A percentile compares a stretch with the other conserved stretches of the same genome.
phyloP scores from a whole-genome alignment of 768 basidiomycete species.

The Termitomyces sp. region DNA sequence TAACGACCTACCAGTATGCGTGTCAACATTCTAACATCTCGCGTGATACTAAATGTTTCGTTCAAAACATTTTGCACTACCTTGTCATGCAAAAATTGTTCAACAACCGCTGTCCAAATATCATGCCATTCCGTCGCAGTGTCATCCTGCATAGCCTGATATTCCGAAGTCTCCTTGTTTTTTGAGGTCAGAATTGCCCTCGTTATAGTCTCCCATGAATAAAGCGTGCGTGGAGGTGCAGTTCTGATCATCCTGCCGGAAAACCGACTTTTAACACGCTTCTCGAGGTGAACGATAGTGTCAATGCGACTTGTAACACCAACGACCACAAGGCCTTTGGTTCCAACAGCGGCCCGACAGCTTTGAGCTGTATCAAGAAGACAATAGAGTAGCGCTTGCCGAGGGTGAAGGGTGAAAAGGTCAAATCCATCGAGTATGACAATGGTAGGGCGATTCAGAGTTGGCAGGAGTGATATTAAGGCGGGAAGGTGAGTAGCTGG shows the following conservation, averaged over 20 bases:
- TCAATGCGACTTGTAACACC: conserved; percentile 87
- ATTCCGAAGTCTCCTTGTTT: conserved; percentile 13
- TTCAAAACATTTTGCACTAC: conserved; percentile 41
- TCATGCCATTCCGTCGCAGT: conserved; percentile 51
- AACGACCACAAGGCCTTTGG: conserved; percentile 76
- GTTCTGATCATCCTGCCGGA: conserved; percentile 88
- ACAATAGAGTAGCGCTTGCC: conserved; percentile 93
- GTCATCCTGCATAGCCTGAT: conserved; percentile 17
- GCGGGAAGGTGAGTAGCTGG: conserved; percentile 70
- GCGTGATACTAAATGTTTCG: conserved; percentile 59
- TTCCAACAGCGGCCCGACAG: conserved; percentile 56
- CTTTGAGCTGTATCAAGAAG: conserved; percentile 93
- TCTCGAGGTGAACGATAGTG: conserved; percentile 86
- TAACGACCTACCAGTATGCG: conserved; percentile 54
- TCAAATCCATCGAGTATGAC: conserved; percentile 92
- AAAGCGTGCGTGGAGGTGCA: conserved; percentile 49
- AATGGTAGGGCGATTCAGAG: conserved; percentile 74
- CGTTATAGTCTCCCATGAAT: conserved; percentile 49
- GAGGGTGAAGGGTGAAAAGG: conserved; percentile 85
- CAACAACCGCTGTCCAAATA: conserved; percentile 57
- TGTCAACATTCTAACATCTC: conserved; percentile 55
- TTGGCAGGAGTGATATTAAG: conserved; percentile 73
- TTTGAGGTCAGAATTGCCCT: conserved; percentile 40
- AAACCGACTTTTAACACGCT: conserved; percentile 96
- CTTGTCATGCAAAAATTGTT: conserved; percentile 51